Evolutionary conservation across 768 basidiomycete species (phyloP), one percentile per base, ranked within the genome.

Genomic region (Asterophora lycoperdoides): DNA sequence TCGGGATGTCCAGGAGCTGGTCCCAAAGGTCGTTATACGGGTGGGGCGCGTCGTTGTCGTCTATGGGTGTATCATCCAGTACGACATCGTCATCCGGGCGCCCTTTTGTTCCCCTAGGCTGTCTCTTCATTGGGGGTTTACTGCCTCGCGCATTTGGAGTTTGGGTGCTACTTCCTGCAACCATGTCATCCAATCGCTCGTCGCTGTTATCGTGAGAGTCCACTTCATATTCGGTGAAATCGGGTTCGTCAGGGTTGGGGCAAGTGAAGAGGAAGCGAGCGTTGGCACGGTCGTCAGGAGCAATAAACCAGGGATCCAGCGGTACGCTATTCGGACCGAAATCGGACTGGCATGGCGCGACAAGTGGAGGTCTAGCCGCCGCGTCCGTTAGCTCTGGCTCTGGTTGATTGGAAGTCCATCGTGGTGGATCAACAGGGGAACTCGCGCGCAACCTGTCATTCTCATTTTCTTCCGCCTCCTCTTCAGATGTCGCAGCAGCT

Each of bases 231-330:
- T 44, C 33, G 8, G 18, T 19, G 13, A 41, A 48, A 39, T 43
- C 41, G n/a, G 39, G 39, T 14, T 30, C 9, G 29, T 48, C 52
- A n/a, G 58, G 61, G 47, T 63, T 50, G 9, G 19, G 52, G 33
- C 56, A 56, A 3, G 58, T 53, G 38, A 61, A 60, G 29, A 56
- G 43, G 35, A 63, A 63, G 14, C 55, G 48, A 13, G 28, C 13
- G 29, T 10, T 36, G 19, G 15, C 41, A 26, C 19, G 28, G 29
- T 15, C 35, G 14, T 38, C 26, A 2, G n/a, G 23, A 4, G 38
- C 18, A 20, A 39, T 13, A 34, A 44, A 48, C 52, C 46, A 44
- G n/a, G 52, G 44, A 33, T 49, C 33, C 18, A 48, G 28, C 23
- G 32, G 7, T 33, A 26, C 18, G 29, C 15, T 9, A 6, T 26